Evolutionary conservation across 2,329 filamentous ascomycete genomes (phyloP).

Genomic region (Fusarium mundagurra): DNA sequence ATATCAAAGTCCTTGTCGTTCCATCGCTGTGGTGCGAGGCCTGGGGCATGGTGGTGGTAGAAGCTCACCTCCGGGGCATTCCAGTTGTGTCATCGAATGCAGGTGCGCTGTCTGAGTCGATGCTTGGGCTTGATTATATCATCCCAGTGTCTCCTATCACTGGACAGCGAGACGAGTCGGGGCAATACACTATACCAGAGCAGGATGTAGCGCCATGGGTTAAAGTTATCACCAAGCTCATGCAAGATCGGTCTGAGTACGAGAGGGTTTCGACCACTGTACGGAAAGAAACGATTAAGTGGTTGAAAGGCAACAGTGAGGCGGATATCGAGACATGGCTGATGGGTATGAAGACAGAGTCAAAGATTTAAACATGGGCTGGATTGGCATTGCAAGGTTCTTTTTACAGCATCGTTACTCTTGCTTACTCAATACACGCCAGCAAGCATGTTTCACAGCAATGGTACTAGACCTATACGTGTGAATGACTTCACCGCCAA

Average conservation of each 20-base stretch:
- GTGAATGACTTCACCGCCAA: neutral
- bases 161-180: neutral
- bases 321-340: neutral
- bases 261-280: neutral
- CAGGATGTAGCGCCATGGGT: neutral
- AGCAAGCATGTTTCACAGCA: neutral
- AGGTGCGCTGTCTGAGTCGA: neutral
- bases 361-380: neutral
- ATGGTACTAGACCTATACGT: neutral
- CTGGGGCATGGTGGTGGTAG: slow-evolving; percentile 1
- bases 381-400: neutral
- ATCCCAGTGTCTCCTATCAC: neutral
- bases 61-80: neutral
- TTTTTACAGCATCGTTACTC: neutral
- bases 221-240: neutral
- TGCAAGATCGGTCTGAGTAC: neutral
- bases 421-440: rapidly evolving
- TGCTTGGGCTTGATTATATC: neutral
- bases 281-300: neutral
- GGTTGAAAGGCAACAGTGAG: neutral
- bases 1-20: neutral
- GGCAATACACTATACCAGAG: neutral
- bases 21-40: slow-evolving; percentile 2
- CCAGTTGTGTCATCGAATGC: neutral
- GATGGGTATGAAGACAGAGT: neutral